Base-by-base conservation (phyloP, 352 stramenopile species). In the Globisporangium takayamanum region DNA sequence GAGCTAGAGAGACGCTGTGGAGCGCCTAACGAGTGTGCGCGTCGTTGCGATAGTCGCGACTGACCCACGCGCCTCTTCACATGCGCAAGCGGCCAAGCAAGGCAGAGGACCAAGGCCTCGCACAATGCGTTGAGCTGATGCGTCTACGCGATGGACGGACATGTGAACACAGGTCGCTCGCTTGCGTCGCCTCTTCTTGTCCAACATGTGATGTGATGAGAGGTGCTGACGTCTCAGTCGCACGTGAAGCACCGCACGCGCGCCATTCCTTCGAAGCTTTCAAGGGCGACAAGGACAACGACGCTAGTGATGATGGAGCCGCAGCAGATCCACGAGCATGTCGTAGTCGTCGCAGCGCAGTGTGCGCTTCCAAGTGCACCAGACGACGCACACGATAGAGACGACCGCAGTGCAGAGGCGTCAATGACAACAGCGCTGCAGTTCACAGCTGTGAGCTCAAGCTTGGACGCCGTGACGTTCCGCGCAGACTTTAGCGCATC, bases 401-500 rank as follows among this genome's bases (percentile, higher is more conserved):
- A 20, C 44, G 44, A 12, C 11, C 44, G 11, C 44, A 28, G 44
- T 6, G 18, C 60, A 5, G 11, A 28, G 12, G 20, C 44, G 51
- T 16, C 52, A 41, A 16, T 50, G 3, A 20, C 45, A 10, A 50
- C 53, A 8, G 64, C 68, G 14, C 64, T 87, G 30, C 73, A 80
- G 47, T 84, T 84, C 53, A 58, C 80, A 1, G 63, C 68, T 10
- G 58, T 64, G 28, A 89, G 82, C 55, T 44, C 64, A n/a, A 67
- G 74, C 18, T 65, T 78, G 20, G 58, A 64, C 33, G 45, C 48
- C 3, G 66, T 82, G 46, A 67, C 57, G 5, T 72, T 88, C 36
- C 59, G 58, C n/a, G 63, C 70, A 8, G 72, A 87, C 60, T 86
- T 87, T 48, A 58, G 64, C 39, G 53, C 63, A 15, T 88, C 78